These are phyloP conservation scores for Exophiala aquamarina DNA, from an alignment of 2,329 filamentous ascomycete genomes.

Conservation along the genomic window DNA sequence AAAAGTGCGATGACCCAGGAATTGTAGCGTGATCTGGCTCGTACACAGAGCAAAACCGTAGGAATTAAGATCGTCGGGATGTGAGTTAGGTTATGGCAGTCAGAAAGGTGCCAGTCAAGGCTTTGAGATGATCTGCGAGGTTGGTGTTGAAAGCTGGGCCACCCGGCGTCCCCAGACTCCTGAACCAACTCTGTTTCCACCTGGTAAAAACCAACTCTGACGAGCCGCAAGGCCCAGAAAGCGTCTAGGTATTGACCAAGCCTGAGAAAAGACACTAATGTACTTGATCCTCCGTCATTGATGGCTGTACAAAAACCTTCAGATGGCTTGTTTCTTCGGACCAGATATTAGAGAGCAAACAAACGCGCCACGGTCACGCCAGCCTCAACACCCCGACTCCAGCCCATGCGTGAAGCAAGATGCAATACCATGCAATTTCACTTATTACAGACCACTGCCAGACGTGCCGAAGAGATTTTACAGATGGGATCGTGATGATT, in stretches of 20 bases:
- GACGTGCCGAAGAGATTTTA: constrained; percentile 19
- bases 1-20: neutral
- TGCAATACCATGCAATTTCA: constrained; percentile 24
- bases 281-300: constrained; percentile 19
- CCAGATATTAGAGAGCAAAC: constrained; percentile 24
- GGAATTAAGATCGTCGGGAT: neutral
- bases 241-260: constrained; percentile 21
- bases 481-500: constrained; percentile 9
- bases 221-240: constrained; percentile 2
- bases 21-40: constrained; percentile 8
- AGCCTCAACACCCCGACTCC: constrained; percentile 26
- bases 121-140: neutral
- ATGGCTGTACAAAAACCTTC: constrained; percentile 12
- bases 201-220: constrained; percentile 2
- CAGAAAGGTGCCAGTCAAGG: no score
- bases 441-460: constrained; percentile 25
- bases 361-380: constrained; percentile 28
- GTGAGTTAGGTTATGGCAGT: no score
- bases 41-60: constrained; percentile 12
- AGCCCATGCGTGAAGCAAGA: constrained; percentile 25
- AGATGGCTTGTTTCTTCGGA: constrained; percentile 14
- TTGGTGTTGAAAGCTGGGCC: constrained; percentile 1
- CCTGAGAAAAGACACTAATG: constrained; percentile 20
- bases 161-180: neutral
- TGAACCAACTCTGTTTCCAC: neutral